Conservation (phyloP, 2,329 filamentous ascomycete genomes). For the Aspergillus sp. region DNA sequence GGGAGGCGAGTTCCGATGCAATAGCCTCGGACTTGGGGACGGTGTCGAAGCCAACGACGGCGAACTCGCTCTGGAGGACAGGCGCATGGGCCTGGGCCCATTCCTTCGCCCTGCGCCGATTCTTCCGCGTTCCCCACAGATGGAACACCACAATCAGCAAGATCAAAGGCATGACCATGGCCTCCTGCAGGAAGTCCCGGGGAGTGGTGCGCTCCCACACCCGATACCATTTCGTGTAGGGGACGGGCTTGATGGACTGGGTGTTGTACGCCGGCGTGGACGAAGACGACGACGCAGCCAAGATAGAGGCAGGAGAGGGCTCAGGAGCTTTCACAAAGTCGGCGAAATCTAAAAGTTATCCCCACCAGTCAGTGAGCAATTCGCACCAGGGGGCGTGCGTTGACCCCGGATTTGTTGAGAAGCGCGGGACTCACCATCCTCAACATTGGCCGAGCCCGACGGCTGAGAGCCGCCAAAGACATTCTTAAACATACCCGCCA, state of each 20-base stretch:
- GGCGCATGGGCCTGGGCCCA: conserved; percentile 78
- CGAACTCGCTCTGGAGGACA: conserved; percentile 76
- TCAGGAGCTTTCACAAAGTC: conserved; percentile 83
- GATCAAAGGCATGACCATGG: conserved; percentile 74
- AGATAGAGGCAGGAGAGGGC: conserved; percentile 54
- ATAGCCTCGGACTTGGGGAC: conserved; percentile 47
- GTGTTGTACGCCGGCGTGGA: conserved; percentile 43
- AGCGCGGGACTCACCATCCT: conserved; percentile 34
- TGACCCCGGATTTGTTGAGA: background rate
- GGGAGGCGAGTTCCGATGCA: conserved; percentile 42
- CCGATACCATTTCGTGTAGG: conserved; percentile 95
- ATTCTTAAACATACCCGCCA: conserved; percentile 42
- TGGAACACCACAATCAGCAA: conserved; percentile 74
- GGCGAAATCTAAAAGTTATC: conserved; percentile 70
- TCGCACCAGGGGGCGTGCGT: background rate
- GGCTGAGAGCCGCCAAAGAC: conserved; percentile 36
- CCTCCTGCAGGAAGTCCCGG: conserved; percentile 84
- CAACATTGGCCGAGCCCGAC: conserved; percentile 27
- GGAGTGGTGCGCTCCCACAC: conserved; percentile 85
- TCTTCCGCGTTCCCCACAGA: conserved; percentile 74
- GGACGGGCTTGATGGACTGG: conserved; percentile 53
- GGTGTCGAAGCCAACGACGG: conserved; percentile 75
- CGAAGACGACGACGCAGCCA: conserved; percentile 37
- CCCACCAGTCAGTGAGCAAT: background rate
- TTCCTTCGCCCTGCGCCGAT: conserved; percentile 73